Evolutionary conservation across 139 green algal genomes (phyloP).

Genomic region (Coccomyxa sp.): DNA sequence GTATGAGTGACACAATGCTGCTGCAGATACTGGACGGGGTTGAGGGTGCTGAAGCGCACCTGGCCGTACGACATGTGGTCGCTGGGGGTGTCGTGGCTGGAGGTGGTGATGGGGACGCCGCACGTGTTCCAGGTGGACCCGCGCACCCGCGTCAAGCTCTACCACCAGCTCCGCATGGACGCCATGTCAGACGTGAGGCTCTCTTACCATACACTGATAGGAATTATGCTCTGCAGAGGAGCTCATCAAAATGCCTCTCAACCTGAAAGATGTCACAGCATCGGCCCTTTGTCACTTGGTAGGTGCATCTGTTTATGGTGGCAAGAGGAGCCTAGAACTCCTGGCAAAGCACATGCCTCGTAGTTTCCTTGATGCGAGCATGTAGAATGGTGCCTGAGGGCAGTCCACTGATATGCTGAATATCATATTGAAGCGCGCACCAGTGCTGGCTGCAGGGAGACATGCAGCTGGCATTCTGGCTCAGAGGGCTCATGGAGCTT

Average conservation of each 20-base stretch:
- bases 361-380: not conserved
- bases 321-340: too few relatives aligned
- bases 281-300: too few relatives aligned
- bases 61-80: slow-evolving; percentile 70
- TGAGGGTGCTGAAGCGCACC: slow-evolving; percentile 14
- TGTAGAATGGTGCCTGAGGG: not conserved
- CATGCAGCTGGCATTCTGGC: slow-evolving; percentile 40
- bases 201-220: not conserved
- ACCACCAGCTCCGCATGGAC: slow-evolving; percentile 39
- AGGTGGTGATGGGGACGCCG: slow-evolving; percentile 65
- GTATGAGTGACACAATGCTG: too few relatives aligned
- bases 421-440: too few relatives aligned
- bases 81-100: slow-evolving; percentile 66
- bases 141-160: slow-evolving; percentile 31
- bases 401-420: not conserved
- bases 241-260: too few relatives aligned
- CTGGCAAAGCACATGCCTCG: too few relatives aligned
- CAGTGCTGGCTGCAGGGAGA: slow-evolving; percentile 45
- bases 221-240: too few relatives aligned
- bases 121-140: slow-evolving; percentile 45
- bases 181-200: not conserved
- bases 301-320: too few relatives aligned
- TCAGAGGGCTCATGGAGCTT: slow-evolving; percentile 63
- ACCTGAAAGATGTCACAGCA: too few relatives aligned
- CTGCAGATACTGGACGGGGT: slow-evolving; percentile 39